A percentile compares a stretch with the other conserved stretches of the same genome.
These are phyloP conservation scores for Actinidia arguta DNA, from an alignment of 179 eudicot genomes.

Conservation along the genomic window DNA sequence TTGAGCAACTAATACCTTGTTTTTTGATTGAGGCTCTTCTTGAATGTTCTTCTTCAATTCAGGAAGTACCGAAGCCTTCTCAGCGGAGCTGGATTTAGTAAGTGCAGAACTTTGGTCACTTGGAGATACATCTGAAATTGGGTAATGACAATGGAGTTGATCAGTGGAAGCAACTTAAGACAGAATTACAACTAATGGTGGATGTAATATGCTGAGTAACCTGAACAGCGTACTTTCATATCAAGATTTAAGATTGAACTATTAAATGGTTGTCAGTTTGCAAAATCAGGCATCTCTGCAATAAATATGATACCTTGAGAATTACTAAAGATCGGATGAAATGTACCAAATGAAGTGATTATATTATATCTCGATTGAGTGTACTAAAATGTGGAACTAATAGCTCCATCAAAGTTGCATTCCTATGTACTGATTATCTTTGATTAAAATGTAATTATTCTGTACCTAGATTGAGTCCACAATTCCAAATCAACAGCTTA, in stretches of 20 bases:
- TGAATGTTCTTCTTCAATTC: conserved; percentile 38
- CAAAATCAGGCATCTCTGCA: conserved; percentile 1
- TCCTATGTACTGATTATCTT: too few relatives aligned
- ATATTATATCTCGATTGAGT: not conserved
- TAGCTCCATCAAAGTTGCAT: too few relatives aligned
- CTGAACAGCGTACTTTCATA: not conserved
- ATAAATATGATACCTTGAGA: not conserved
- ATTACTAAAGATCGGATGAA: not conserved
- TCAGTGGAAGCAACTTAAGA: not conserved
- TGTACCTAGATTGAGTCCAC: not conserved
- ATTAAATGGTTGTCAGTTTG: not conserved
- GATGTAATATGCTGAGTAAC: conserved; percentile 1
- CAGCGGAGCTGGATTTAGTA: conserved; percentile 25
- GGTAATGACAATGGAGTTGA: conserved; percentile 3
- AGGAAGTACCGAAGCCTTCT: conserved; percentile 34
- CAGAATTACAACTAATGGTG: not conserved
- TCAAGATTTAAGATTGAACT: conserved; percentile 4
- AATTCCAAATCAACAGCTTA: not conserved
- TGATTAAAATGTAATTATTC: too few relatives aligned
- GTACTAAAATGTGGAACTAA: not conserved
- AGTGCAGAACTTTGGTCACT: conserved; percentile 16
- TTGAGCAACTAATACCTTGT: conserved; percentile 44
- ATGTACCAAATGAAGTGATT: not conserved
- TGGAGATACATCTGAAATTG: conserved; percentile 40
- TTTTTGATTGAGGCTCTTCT: conserved; percentile 32